Evolutionary conservation across 768 basidiomycete genomes (phyloP).

Genomic region (Scleroderma citrinum): DNA sequence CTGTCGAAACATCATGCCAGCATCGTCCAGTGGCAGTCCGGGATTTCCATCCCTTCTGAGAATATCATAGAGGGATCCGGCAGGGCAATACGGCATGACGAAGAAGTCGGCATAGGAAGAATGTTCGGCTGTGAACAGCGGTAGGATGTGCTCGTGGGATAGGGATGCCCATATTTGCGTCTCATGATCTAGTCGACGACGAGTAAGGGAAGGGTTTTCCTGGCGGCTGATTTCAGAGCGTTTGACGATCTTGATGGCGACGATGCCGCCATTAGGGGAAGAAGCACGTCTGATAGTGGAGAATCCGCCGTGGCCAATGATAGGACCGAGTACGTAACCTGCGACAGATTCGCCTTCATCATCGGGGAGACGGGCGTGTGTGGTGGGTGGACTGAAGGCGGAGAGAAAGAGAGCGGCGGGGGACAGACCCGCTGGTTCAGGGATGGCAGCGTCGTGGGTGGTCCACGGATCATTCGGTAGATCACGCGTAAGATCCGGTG

Average conservation of each 20-base stretch:
- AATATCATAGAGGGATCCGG: conserved; percentile 81
- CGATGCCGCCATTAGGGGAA: conserved; percentile 55
- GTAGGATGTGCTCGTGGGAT: conserved; percentile 81
- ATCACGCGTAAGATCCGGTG: conserved; percentile 26
- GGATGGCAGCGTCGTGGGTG: not conserved
- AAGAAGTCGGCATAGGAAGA: conserved; percentile 66
- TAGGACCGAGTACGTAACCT: conserved; percentile 68
- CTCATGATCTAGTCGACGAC: conserved; percentile 63
- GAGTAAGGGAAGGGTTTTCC: conserved; percentile 39
- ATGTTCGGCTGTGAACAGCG: conserved; percentile 63
- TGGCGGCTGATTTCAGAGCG: conserved; percentile 51
- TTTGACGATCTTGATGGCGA: conserved; percentile 82
- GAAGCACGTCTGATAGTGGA: conserved; percentile 72
- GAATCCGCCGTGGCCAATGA: conserved; percentile 78
- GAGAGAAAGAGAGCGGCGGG: conserved; percentile 75
- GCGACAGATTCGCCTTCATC: conserved; percentile 62
- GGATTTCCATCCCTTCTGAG: conserved; percentile 65
- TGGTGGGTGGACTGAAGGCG: conserved; percentile 44
- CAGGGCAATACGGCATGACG: conserved; percentile 78
- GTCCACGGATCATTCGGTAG: conserved; percentile 2
- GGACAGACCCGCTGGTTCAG: conserved; percentile 31
- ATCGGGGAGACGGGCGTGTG: conserved; percentile 42
- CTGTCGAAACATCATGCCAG: conserved; percentile 81
- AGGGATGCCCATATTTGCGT: conserved; percentile 67
- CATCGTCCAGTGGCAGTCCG: conserved; percentile 70